Evolutionary conservation across 1,284 basidiomycete species (phyloP).

Genomic region (Ceratobasidium sp.): DNA sequence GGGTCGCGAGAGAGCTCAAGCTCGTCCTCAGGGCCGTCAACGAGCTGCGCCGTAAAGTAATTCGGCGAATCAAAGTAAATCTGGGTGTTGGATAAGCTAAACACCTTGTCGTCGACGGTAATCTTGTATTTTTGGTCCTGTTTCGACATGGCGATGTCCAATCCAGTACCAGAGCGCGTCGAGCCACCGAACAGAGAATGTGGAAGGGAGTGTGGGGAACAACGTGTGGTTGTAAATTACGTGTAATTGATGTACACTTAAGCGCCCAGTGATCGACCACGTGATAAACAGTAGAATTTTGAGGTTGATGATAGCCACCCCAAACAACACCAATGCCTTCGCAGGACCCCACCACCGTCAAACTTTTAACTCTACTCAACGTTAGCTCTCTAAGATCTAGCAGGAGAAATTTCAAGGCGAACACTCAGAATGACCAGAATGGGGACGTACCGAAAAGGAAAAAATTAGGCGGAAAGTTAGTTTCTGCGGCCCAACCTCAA

Average conservation of each 20-base stretch:
- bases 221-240: background rate
- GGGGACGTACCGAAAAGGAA: constrained; percentile 46
- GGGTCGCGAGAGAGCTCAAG: constrained; percentile 39
- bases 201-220: constrained; percentile 10
- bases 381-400: constrained; percentile 77
- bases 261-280: constrained; percentile 15
- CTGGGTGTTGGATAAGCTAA: constrained; percentile 37
- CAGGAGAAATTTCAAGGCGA: constrained; percentile 59
- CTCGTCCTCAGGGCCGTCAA: constrained; percentile 30
- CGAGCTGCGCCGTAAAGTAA: constrained; percentile 40
- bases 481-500: constrained; percentile 44
- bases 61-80: constrained; percentile 44
- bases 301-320: constrained; percentile 22
- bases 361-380: constrained; percentile 93
- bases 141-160: constrained; percentile 14
- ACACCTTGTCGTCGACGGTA: constrained; percentile 27
- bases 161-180: background rate
- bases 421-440: constrained; percentile 46
- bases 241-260: constrained; percentile 5
- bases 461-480: constrained; percentile 46
- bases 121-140: constrained; percentile 28
- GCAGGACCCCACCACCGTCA: constrained; percentile 74
- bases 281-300: constrained; percentile 19
- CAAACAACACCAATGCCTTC: constrained; percentile 36
- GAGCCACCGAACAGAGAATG: constrained; percentile 23